Base-by-base conservation (phyloP, 2,329 filamentous ascomycete species). In the Hypoxylon sp. region DNA sequence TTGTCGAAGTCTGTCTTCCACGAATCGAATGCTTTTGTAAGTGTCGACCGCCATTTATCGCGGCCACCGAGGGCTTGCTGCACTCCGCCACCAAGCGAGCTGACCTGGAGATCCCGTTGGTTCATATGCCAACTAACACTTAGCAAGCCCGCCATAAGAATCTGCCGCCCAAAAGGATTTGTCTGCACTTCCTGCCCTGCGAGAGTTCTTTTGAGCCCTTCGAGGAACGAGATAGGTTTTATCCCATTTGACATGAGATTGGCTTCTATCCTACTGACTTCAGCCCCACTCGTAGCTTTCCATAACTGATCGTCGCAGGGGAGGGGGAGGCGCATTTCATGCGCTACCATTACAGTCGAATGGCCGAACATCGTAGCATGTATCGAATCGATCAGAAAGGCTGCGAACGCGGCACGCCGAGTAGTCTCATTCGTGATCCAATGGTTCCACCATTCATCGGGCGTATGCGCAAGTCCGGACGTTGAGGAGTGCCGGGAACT, bases 321-420 rank as follows among this genome's bases (percentile, higher is more conserved):
- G 46, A 99, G 81, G 0, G 94, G 93, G 7, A 98, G 85, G 53
- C 93, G 89, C 88, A 99, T 93, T 79, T 98, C 96, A 75, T 98
- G 94, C 2, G 94, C 94, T 6, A 97, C 94, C 95, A 98, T 98
- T 46, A 97, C 94, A 0, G 93, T 95, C 2, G 94, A 96, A 79
- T 98, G 96, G 0, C 95, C 96, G 79, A 98, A 98, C 92, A 99
- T 98, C 28, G 94, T 97, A 0, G 94, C 94, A 79, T 99, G 96
- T 1, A 94, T 97, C 3, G 94, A 97, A 78, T 99, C 96, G 71
- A 98, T 91, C 46, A 98, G 89, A 76, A 98, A 98, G 0, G 96
- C 96, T 0, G 93, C 94, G 81, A 98, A 98, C 0, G 95, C 96
- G 2, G 92, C 93, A 65, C 96, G 89, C 30, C 93, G 87, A 0